These are phyloP conservation scores for Emmonsiellopsis sp. DNA, from an alignment of 2,329 filamentous ascomycete species.

Conservation along the genomic window DNA sequence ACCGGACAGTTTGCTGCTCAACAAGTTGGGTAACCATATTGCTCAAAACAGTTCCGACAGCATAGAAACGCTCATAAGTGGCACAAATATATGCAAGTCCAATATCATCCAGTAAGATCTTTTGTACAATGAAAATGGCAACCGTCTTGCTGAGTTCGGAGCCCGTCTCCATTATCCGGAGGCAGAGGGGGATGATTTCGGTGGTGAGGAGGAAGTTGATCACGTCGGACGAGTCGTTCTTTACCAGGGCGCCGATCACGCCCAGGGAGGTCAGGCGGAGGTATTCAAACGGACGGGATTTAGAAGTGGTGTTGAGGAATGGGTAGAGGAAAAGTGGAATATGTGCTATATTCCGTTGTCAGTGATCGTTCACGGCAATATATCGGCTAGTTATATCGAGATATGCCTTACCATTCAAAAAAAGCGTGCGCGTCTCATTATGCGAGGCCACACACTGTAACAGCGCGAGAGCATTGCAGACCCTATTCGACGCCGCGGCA, in stretches of 20 bases:
- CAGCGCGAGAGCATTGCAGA: conserved; percentile 92
- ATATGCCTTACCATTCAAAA: conserved; percentile 66
- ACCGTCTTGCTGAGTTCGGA: conserved; percentile 98
- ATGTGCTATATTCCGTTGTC: conserved; percentile 55
- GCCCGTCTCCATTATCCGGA: conserved; percentile 98
- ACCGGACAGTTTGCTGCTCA: conserved; percentile 89
- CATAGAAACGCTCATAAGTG: conserved; percentile 97
- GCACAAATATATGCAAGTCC: conserved; percentile 97
- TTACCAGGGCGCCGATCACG: conserved; percentile 92
- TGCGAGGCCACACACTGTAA: conserved; percentile 96
- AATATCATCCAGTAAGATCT: conserved; percentile 93
- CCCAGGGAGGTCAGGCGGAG: conserved; percentile 90
- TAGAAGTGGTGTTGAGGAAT: conserved; percentile 97
- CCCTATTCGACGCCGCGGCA: conserved; percentile 90
- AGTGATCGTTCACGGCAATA: background rate
- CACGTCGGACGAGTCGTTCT: conserved; percentile 96
- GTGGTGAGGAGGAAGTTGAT: conserved; percentile 98
- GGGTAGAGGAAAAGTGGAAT: conserved; percentile 97
- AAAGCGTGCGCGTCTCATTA: conserved; percentile 88
- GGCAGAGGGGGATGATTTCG: conserved; percentile 94
- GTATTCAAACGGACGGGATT: conserved; percentile 95
- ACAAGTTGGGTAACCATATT: conserved; percentile 99
- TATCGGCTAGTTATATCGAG: background rate
- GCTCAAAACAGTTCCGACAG: conserved; percentile 90
- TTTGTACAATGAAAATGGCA: conserved; percentile 98